Evolutionary conservation across 306 rosid genomes (phyloP), one percentile per base, ranked within the genome.

Genomic region (Fragaria iinumae): DNA sequence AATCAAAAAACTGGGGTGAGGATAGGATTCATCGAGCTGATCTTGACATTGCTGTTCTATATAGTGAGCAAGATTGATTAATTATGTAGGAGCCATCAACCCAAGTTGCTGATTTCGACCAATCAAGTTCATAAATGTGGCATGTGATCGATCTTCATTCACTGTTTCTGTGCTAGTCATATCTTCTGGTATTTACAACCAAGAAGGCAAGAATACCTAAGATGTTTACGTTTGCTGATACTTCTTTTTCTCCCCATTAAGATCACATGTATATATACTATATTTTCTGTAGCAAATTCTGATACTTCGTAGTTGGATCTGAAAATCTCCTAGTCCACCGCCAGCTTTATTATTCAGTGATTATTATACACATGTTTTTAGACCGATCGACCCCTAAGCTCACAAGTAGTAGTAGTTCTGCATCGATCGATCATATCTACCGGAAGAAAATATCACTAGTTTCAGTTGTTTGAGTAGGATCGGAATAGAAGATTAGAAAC

Each of bases 101-200:
- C 25, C 21, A 7, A 8, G 75, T 52, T 38, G 16, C 23, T 3
- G 38, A 23, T 38, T 6, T 36, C 4, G 49, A 55, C 66, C 11
- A 62, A 55, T 13, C 76, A 38, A 3, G 23, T 34, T n/a, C 55
- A 27, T 53, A 32, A 71, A 69, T 21, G 73, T 34, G 34, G 50
- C 66, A 38, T 36, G 66, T 53, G 38, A 38, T n/a, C 66, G 38
- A 38, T n/a, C 66, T 55, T 55, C 76, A n/a, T 55, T 55, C 76
- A n/a, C 21, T 12, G 34, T 6, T 52, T 21, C 44, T 72, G 23
- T 17, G n/a, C 20, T 62, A 62, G 4, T 62, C 38, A 3, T 62
- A 29, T 62, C 3, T 11, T 27, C 11, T 62, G 39, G 10, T 62
- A 62, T 62, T 27, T 11, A 4, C 38, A 13, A 27, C 67, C 6